phyloP scores from a whole-genome alignment of 2,329 filamentous ascomycete species.

The Ophiostoma piceae region DNA sequence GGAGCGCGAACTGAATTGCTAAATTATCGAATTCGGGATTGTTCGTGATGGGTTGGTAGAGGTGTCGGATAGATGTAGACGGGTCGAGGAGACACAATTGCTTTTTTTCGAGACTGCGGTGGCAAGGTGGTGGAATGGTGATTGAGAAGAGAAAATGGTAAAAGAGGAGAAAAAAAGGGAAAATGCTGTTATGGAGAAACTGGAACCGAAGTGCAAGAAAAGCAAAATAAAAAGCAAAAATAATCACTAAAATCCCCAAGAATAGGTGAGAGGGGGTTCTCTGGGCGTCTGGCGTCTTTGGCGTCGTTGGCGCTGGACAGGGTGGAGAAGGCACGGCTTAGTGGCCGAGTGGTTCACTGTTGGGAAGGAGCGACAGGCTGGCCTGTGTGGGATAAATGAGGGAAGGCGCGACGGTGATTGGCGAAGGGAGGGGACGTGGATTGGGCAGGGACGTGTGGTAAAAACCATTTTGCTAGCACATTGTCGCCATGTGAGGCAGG shows the following conservation, averaged over 20 bases:
- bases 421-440: slow-evolving; percentile 13
- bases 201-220: slow-evolving; percentile 7
- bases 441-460: slow-evolving; percentile 17
- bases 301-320: not conserved
- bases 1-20: not conserved
- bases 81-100: slow-evolving; percentile 4
- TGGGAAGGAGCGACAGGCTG: slow-evolving; percentile 3
- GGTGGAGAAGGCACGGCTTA: not conserved
- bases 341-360: not conserved
- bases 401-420: slow-evolving; percentile 19
- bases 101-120: slow-evolving; percentile 9
- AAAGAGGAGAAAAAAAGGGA: slow-evolving; percentile 18
- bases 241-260: not conserved
- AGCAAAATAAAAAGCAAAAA: not conserved
- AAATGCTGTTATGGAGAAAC: slow-evolving; percentile 15
- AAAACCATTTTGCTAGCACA: not conserved
- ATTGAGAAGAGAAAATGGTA: slow-evolving; percentile 17
- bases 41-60: not conserved
- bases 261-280: not conserved
- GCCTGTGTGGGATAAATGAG: slow-evolving; percentile 14
- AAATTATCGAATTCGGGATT: not conserved
- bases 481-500: not conserved
- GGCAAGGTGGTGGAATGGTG: slow-evolving; percentile 4
- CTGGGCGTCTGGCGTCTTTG: not conserved
- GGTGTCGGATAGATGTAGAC: not conserved